Percentiles rank a stretch among this genome's conserved stretches.
phyloP scores from a whole-genome alignment of 1,284 basidiomycete genomes.

The Cutaneotrichosporon spelunceum region DNA sequence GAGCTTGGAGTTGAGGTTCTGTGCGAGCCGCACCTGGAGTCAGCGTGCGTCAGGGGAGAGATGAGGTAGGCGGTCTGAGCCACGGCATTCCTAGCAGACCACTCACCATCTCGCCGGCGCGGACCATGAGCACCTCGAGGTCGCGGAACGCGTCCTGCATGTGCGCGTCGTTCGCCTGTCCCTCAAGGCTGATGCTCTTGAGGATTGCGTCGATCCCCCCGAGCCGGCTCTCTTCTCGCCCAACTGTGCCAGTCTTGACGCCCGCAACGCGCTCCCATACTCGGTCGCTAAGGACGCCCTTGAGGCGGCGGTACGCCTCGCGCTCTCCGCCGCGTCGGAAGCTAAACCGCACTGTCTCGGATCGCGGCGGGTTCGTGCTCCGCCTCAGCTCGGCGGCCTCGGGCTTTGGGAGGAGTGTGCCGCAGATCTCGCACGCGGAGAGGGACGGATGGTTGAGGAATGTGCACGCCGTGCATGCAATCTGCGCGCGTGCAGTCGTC shows the following conservation, averaged over 20 bases:
- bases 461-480: conserved; percentile 82
- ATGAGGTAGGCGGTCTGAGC: too few relatives aligned
- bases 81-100: neutral
- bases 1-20: conserved; percentile 79
- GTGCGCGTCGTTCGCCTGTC: conserved; percentile 62
- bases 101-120: conserved; percentile 85
- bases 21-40: conserved; percentile 64
- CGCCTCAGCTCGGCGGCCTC: conserved; percentile 19
- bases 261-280: conserved; percentile 61
- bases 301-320: conserved; percentile 74
- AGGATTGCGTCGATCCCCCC: conserved; percentile 66
- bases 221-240: conserved; percentile 14
- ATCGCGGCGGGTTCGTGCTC: conserved; percentile 53
- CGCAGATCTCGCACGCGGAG: conserved; percentile 80
- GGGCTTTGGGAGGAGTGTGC: conserved; percentile 58
- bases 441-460: conserved; percentile 83
- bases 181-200: conserved; percentile 65
- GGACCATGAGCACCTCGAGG: conserved; percentile 84
- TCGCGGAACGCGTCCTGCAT: conserved; percentile 81
- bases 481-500: conserved; percentile 21
- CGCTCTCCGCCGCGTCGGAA: conserved; percentile 90
- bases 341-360: conserved; percentile 62
- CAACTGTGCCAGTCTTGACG: neutral
- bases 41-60: too few relatives aligned
- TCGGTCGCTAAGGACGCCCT: conserved; percentile 69